Evolutionary conservation across 2,329 filamentous ascomycete genomes (phyloP).

Genomic region (Cladosporium sp.): DNA sequence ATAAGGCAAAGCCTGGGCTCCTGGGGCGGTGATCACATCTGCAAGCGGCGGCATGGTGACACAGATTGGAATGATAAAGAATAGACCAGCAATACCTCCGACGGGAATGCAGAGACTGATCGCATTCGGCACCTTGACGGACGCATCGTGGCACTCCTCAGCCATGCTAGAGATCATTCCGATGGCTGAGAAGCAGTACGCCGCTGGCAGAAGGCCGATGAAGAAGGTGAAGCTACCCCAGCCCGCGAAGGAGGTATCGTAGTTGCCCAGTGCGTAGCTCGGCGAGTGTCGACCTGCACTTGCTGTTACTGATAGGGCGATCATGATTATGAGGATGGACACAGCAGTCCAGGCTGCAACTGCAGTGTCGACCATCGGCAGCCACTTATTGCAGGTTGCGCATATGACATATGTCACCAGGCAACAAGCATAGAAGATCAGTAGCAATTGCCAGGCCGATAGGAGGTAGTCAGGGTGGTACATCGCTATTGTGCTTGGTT

Average conservation of each 20-base stretch:
- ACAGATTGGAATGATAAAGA: slow-evolving; percentile 60
- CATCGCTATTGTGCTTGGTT: slow-evolving; percentile 49
- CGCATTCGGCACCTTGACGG: slow-evolving; percentile 55
- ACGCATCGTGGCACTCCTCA: slow-evolving; percentile 59
- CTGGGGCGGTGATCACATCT: slow-evolving; percentile 50
- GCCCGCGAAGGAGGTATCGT: slow-evolving; percentile 58
- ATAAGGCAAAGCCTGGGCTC: slow-evolving; percentile 54
- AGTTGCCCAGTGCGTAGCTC: slow-evolving; percentile 56
- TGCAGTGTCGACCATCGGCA: slow-evolving; percentile 64
- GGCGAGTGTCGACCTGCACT: slow-evolving; percentile 56
- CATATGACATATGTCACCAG: slow-evolving; percentile 67
- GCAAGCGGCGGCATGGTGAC: slow-evolving; percentile 51
- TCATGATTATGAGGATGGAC: slow-evolving; percentile 59
- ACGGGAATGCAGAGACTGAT: slow-evolving; percentile 56
- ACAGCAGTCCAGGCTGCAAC: slow-evolving; percentile 59
- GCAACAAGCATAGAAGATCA: slow-evolving; percentile 71
- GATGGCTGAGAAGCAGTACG: slow-evolving; percentile 48
- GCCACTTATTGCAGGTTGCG: slow-evolving; percentile 65
- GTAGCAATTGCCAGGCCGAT: slow-evolving; percentile 65
- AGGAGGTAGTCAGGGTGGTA: slow-evolving; percentile 57
- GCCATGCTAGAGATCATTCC: slow-evolving; percentile 67
- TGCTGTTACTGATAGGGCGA: slow-evolving; percentile 58
- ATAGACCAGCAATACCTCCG: slow-evolving; percentile 56
- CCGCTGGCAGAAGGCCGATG: slow-evolving; percentile 60
- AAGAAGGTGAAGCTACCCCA: slow-evolving; percentile 64